Evolutionary conservation across 2,329 filamentous ascomycete genomes (phyloP), one percentile per base, ranked within the genome.

Genomic region (Xylariales sp.): DNA sequence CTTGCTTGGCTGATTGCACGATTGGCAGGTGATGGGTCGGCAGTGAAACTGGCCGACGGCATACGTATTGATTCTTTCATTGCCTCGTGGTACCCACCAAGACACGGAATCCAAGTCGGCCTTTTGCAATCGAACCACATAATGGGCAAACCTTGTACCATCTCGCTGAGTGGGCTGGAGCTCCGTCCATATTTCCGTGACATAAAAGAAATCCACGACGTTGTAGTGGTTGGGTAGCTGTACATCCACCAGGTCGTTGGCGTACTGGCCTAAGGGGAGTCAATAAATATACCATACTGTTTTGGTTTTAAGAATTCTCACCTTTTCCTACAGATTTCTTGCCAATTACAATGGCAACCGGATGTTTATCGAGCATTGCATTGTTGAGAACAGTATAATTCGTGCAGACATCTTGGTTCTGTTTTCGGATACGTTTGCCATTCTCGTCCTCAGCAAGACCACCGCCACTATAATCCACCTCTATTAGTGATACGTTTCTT

Each of bases 131-230:
- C 91, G 86, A 32, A 91, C 83, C 69, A 87, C 89, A 72, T 86
- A 84, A 0, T 78, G 70, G 0, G 72, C 75, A 5, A 78, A 69
- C 0, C 64, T 43, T 1, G 64, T 45, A 0, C 83, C 82, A 0
- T 76, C 78, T 5, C 76, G 81, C 1, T 72, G 73, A 1, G 75
- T 76, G 0, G 80, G 80, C 67, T 83, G 84, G 6, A 46, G 57
- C 72, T 94, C 91, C 10, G 79, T 82, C 91, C 91, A 94, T 0
- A 93, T 81, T 56, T 90, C 81, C 0, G 90, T 91, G 12, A 92
- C 81, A 56, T 89, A 87, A 75, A 92, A 94, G 76, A 84, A 89
- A n/a, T 83, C 90, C 49, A 94, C 81, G 0, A 93, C 87, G 63
- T 86, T 89, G 73, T 89, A 93, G 0, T 84, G 80, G 65, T 90